Conservation (phyloP, 345 rosid species). For the Geranium brycei region DNA sequence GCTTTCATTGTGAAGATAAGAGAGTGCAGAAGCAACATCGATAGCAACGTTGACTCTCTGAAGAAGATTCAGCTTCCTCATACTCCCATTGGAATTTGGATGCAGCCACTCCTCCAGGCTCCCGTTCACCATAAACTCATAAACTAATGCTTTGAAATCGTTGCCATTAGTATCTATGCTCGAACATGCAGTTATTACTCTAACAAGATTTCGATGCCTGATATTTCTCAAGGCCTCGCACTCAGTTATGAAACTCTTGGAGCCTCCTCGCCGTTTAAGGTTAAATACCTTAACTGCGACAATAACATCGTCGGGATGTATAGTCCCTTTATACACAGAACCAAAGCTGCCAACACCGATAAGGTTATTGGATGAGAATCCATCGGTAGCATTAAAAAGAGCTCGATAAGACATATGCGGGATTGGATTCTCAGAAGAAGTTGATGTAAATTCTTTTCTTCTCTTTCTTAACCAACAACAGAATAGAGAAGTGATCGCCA, state of each 20-base stretch:
- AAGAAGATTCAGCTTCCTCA: neutral
- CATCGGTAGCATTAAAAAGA: conserved; percentile 8
- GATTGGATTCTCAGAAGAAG: neutral
- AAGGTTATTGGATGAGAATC: conserved; percentile 1
- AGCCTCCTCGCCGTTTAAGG: neutral
- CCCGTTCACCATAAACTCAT: conserved; percentile 11
- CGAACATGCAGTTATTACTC: neutral
- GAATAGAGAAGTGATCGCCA: neutral
- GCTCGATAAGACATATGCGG: conserved; percentile 1
- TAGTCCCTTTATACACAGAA: conserved; percentile 8
- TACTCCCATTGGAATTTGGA: neutral
- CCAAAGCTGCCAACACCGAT: conserved; percentile 8
- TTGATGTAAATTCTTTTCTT: too few species aligned
- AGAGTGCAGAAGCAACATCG: conserved; percentile 7
- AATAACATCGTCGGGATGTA: neutral
- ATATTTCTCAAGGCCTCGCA: conserved; percentile 7
- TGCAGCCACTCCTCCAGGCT: conserved; percentile 13
- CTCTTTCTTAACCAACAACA: neutral
- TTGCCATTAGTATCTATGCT: conserved; percentile 3
- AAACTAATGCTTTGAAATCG: conserved; percentile 9
- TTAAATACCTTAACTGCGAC: conserved; percentile 10
- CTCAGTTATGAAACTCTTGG: conserved; percentile 8
- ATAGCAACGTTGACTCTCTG: conserved; percentile 8
- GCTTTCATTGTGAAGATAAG: conserved; percentile 7
- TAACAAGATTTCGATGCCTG: conserved; percentile 9